phyloP scores from a whole-genome alignment of 2,329 filamentous ascomycete species.

The Xylaria sp. region DNA sequence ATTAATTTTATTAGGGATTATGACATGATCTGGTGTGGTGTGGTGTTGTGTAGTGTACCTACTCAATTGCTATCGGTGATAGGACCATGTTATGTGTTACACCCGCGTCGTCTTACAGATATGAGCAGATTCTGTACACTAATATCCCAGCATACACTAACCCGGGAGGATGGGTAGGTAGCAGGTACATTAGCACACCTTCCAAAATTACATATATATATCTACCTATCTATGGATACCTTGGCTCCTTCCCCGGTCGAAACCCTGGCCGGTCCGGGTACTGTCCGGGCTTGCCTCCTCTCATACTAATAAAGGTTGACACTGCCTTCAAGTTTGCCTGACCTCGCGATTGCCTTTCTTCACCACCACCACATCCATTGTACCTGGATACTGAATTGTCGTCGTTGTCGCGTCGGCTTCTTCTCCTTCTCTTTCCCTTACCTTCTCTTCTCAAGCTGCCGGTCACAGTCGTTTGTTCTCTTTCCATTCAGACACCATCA shows the following conservation, averaged over 20 bases:
- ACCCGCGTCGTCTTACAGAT: slow-evolving; percentile 13
- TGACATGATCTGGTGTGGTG: neutral
- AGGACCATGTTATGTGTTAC: slow-evolving; percentile 14
- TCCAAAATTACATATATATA: neutral
- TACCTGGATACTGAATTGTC: slow-evolving; percentile 10
- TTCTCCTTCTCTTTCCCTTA: slow-evolving; percentile 26
- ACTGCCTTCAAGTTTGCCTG: slow-evolving; percentile 8
- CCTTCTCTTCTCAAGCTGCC: slow-evolving; percentile 37
- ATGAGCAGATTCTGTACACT: neutral
- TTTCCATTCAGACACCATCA: slow-evolving; percentile 14
- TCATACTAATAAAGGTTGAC: slow-evolving; percentile 29
- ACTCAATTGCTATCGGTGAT: slow-evolving; percentile 3
- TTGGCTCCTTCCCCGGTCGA: slow-evolving; percentile 9
- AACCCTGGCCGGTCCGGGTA: slow-evolving; percentile 5
- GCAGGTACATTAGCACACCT: neutral
- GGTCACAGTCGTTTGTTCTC: slow-evolving; percentile 35
- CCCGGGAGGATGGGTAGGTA: neutral
- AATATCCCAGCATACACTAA: neutral
- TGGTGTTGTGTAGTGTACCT: neutral
- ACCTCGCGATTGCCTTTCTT: slow-evolving; percentile 19
- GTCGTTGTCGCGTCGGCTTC: slow-evolving; percentile 4
- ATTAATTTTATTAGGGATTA: slow-evolving; percentile 2
- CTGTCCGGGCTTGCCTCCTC: slow-evolving; percentile 2
- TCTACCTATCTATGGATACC: neutral
- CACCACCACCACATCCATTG: slow-evolving; percentile 16